Base-by-base conservation (phyloP, 441 rosid species). In the Erodium trifolium region DNA sequence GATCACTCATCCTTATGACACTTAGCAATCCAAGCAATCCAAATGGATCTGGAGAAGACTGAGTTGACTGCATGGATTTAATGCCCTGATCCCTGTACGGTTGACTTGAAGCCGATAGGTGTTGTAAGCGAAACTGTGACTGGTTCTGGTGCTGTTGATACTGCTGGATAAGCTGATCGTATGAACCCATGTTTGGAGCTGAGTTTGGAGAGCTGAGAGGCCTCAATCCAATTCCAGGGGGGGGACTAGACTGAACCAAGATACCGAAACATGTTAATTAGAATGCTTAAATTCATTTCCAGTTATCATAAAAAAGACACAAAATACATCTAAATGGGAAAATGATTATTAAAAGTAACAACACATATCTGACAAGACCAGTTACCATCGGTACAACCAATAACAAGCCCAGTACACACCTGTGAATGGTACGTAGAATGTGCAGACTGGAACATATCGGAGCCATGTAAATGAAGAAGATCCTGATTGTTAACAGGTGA, bases 21-120 rank as follows among this genome's bases (percentile, higher is more conserved):
- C 88, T 86, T 65, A 85, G 77, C 82, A 94, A 83, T 69, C 96
- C 97, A 19, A 91, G 96, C 78, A 94, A 82, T 60, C 99, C 90
- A 81, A 85, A 94, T 66, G 91, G 96, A 65, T 94, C 99, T 18
- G 93, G 82, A 72, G 85, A 62, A 71, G 99, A 75, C 75, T 84
- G 97, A 67, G 88, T 68, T 9, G 79, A 80, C 75, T 85, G 95
- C 82, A 85, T 77, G 63, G 99, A 68, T 76, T 88, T 86, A 72
- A 86, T 69, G 71, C 91, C 91, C 67, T 80, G 86, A 75, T 91
- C 97, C 85, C 96, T 85, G 76, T 83, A 89, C 68, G 98, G 79
- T 78, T 93, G 99, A 77, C 81, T 85, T 69, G 76, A 84, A 39
- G 91, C 82, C 2, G 96, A 82, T 84, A 91, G 82, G 72, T 88